Base-by-base conservation (phyloP, 768 basidiomycete genomes). In the Russula abietina region DNA sequence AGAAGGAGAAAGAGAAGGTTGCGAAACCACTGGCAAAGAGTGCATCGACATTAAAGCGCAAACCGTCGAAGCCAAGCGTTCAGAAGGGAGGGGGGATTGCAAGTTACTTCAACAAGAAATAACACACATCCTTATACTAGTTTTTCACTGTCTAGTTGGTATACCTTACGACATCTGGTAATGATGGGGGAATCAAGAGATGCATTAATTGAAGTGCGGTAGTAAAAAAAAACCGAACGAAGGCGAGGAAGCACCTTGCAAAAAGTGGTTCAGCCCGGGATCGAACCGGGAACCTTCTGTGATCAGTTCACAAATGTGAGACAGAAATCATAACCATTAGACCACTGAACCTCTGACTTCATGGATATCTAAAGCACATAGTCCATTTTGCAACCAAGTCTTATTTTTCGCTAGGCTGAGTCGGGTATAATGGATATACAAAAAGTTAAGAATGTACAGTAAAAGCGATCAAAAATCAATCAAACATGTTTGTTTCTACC, bases 301-400 rank as follows among this genome's bases (percentile, higher is more conserved):
- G 77, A 55, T 32, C 62, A 43, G 1, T 12, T 59, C 55, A 43
- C 53, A 32, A n/a, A 32, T 75, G 75, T 78, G 75, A 76, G 75
- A 78, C 75, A 78, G 77, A 76, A 77, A 76, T 76, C 75, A 76
- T 76, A 78, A 76, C 75, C 75, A 78, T 76, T 76, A 76, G 75
- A 76, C 75, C 75, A 76, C 66, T 76, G 76, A 76, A 76, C 75
- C 71, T 16, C 24, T n/a, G 11, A 10, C 2, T 36, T 48, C 0
- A 2, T 2, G 0, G 2, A 0, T 2, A 1, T 12, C 17, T 17
- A n/a, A 56, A 45, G 30, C 14, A 1, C n/a, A 32, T 22, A 22
- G 32, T 4, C 17, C 22, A 9, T 2, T 53, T 53, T 5, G 22
- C 51, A 10, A 36, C 52, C 2, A 17, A 12, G 8, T 11, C 19